Base-by-base conservation (phyloP, 1,139 yeast genomes). In the Wickerhamiella pararugosa region DNA sequence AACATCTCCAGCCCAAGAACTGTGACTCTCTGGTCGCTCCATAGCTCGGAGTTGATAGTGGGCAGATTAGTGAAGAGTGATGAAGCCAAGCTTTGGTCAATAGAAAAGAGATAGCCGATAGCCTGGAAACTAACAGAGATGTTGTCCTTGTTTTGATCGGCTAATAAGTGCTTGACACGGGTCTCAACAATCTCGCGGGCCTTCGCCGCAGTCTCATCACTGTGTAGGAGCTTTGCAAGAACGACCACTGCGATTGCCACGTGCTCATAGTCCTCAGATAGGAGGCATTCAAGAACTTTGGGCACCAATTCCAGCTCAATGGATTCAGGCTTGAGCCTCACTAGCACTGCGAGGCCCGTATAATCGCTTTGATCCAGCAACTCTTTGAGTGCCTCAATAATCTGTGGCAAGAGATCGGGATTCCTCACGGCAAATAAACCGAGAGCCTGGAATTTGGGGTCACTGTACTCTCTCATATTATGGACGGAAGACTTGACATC, bases 1-100 rank as follows among this genome's bases (percentile, higher is more conserved):
- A 63, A 54, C 40, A 61, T 52, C 30, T 54, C 57, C 40, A 62
- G 44, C 21, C 61, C 58, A 9, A 53, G 48, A 15, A 49, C 42
- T 15, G 52, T 53, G 9, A 54, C 54, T 4, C 45, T 44, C 43
- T 51, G 54, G 4, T 56, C 52, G 21, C 47, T 42, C 6, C 48
- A 42, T 41, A 51, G 52, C 29, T 50, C 45, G 8, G 40, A 37
- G 5, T 39, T 37, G 9, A 31, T 33, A n/a, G 35, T 36, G 7
- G 32, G 41, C 8, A 45, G 42, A 7, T 11, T 25, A n/a, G 30
- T 27, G 10, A 49, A 35, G 8, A 45, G 25, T 2, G 26, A 27
- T n/a, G 31, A 42, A 7, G 48, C 51, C 31, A 37, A 32, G 31
- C 5, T 34, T 21, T 48, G 44, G 35, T 42, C 36, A 10, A 43